These are phyloP conservation scores for Cylindrotheca fusiformis DNA, from an alignment of 108 stramenopile genomes.

Conservation along the genomic window DNA sequence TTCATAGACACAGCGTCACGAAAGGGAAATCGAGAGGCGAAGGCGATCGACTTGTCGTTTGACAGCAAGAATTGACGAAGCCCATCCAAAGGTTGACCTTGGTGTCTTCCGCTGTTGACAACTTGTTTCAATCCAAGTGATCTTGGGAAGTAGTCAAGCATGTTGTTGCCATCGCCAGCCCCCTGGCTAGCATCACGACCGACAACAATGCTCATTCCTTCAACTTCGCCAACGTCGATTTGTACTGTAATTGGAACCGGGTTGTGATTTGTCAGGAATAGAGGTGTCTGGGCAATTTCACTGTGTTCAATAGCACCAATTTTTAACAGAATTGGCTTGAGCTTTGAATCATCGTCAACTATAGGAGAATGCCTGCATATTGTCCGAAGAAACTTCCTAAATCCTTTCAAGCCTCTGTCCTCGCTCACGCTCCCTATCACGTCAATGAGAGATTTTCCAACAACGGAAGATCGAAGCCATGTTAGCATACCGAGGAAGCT, in stretches of 20 bases:
- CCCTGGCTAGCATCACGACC: constrained; percentile 29
- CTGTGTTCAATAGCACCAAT: constrained; percentile 56
- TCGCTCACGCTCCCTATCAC: background rate
- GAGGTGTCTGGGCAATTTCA: constrained; percentile 35
- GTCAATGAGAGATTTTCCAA: constrained; percentile 11
- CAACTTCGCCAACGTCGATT: constrained; percentile 56
- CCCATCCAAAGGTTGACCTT: constrained; percentile 43
- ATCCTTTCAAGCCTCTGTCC: background rate
- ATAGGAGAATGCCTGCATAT: background rate
- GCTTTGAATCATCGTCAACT: background rate
- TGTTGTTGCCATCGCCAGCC: constrained; percentile 37
- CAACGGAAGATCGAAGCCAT: constrained; percentile 29
- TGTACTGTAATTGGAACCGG: constrained; percentile 58
- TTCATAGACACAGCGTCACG: constrained; percentile 43
- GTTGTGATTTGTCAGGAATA: constrained; percentile 70
- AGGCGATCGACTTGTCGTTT: constrained; percentile 18
- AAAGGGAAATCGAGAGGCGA: constrained; percentile 21
- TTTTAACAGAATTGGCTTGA: constrained; percentile 52
- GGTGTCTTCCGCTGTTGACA: constrained; percentile 27
- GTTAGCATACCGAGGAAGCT: too few species aligned
- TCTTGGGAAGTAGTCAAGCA: constrained; percentile 45
- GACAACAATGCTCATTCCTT: constrained; percentile 58
- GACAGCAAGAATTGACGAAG: constrained; percentile 39
- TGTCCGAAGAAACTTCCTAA: background rate
- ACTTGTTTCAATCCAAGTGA: background rate